Evolutionary conservation across 2,329 filamentous ascomycete species (phyloP), one percentile per base, ranked within the genome.

Genomic region (Xylogone sp.): DNA sequence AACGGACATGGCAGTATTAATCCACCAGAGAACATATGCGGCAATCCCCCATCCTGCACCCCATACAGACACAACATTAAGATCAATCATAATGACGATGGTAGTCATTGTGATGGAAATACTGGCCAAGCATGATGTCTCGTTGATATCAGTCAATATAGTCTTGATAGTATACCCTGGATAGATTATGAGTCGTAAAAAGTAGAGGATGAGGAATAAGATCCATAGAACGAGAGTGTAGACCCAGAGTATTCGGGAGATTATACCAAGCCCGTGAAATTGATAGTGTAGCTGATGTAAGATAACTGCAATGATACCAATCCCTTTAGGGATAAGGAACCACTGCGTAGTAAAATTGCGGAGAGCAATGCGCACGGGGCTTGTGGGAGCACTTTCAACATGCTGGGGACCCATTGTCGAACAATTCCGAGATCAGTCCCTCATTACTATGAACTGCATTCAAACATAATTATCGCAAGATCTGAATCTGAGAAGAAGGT

Each of bases 21-120:
- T 62, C 70, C 71, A 75, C 71, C 71, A 75, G 21, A 75, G 62
- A 16, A 71, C 57, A 52, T 66, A 70, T 4, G 65, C 60, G 20
- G 62, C 56, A 8, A 69, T 39, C 3, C 64, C 63, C 57, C 60
- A 63, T 10, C 58, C 56, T 12, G 49, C 46, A 18, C 61, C 59
- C 54, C 64, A 68, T 48, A 66, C 63, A 29, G 61, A 45, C 4
- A 69, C 62, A 2, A 61, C 58, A 34, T 56, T 52, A 13, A 64
- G 52, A 2, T 51, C 53, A 2, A 60, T 53, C 59, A 62, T 64
- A 31, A 64, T 57, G 19, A 62, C 55, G 42, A 59, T 54, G 21
- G 59, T 57, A 2, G 59, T 65, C 50, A 58, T 69, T 1, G 68
- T 61, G 51, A 73, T 70, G 21, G 61, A 58, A 48, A 71, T 65